Evolutionary conservation across 257 asterid genomes (phyloP).

Genomic region (Gardenia jasminoides): DNA sequence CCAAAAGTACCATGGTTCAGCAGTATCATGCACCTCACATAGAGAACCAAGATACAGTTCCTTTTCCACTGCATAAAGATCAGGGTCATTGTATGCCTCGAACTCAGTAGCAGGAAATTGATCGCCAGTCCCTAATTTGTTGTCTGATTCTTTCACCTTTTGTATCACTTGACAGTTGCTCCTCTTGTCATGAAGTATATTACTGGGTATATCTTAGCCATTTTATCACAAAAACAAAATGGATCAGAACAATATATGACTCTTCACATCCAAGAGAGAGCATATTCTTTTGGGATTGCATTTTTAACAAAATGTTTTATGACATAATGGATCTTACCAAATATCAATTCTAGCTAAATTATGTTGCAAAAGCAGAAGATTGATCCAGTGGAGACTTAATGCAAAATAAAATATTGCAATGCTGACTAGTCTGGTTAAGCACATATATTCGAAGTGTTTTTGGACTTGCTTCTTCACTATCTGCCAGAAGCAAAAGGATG

Average conservation of each 20-base stretch:
- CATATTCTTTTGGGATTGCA: not conserved
- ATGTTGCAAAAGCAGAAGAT: not conserved
- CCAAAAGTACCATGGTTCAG: constrained; percentile 32
- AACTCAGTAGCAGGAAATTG: constrained; percentile 42
- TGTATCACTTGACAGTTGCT: constrained; percentile 52
- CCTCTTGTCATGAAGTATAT: constrained; percentile 14
- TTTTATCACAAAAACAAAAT: constrained; percentile 24
- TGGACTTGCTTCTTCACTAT: not conserved
- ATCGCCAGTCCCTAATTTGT: constrained; percentile 61
- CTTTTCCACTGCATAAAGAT: constrained; percentile 70
- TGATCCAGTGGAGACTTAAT: not conserved
- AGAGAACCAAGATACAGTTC: constrained; percentile 71
- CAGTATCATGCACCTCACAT: constrained; percentile 49
- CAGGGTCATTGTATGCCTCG: constrained; percentile 50
- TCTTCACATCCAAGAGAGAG: not conserved
- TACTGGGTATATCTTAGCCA: constrained; percentile 31
- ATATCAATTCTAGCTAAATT: not conserved
- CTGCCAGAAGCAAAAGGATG: not conserved
- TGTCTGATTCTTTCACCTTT: constrained; percentile 64
- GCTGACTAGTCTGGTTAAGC: not conserved
- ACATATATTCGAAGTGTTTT: not conserved
- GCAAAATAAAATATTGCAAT: not conserved
- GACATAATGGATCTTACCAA: not conserved
- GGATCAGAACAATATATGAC: constrained; percentile 3
- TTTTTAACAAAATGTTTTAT: not conserved